Conservation (phyloP, 139 green algal species). For the Picochlorum sp. region DNA sequence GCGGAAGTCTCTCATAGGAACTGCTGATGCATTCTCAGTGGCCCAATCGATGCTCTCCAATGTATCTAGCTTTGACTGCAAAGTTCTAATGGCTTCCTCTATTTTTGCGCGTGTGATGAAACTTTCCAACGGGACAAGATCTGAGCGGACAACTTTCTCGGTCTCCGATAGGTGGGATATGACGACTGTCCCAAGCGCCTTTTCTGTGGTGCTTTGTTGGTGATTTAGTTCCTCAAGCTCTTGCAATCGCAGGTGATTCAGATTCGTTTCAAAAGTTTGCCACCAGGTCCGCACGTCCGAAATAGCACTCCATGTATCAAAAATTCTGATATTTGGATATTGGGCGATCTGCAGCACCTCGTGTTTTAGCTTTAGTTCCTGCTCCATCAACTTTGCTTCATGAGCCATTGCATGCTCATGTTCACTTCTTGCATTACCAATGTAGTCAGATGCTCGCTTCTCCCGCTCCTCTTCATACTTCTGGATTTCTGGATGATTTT, state of each 20-base stretch:
- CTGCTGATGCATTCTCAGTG: not conserved
- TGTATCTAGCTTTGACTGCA: not conserved
- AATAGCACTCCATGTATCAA: no score
- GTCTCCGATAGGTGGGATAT: not conserved
- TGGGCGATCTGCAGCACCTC: no score
- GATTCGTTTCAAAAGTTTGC: not conserved
- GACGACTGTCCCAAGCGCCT: not conserved
- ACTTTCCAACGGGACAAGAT: not conserved
- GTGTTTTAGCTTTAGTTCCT: not conserved
- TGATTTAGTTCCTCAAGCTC: not conserved
- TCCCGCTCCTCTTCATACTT: constrained; percentile 3
- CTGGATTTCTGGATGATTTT: not conserved
- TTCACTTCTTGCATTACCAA: not conserved
- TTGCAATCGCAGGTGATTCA: not conserved
- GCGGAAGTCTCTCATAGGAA: not conserved
- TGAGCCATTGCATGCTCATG: not conserved
- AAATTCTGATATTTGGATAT: no score
- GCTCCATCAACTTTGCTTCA: not conserved
- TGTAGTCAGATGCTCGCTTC: not conserved
- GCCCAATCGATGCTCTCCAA: not conserved
- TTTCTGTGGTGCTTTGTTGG: not conserved
- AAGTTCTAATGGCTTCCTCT: not conserved
- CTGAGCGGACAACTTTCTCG: not conserved
- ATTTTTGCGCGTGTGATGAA: not conserved
- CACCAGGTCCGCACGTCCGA: not conserved